phyloP scores from a whole-genome alignment of 768 basidiomycete genomes.

The Podaxis sp. region DNA sequence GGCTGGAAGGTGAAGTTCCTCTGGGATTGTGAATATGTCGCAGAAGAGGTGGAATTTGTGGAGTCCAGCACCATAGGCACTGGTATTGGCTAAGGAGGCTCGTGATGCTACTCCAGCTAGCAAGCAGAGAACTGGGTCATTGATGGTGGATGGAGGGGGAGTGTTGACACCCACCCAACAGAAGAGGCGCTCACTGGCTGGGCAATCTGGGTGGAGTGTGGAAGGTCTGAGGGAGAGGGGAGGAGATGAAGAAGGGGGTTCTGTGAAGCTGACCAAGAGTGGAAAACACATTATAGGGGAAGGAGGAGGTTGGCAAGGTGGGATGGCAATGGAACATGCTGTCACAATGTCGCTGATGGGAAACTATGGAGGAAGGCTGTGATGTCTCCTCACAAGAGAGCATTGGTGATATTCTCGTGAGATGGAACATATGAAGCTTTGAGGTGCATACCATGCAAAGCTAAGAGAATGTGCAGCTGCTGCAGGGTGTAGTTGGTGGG shows the following conservation, averaged over 20 bases:
- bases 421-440: no score
- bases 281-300: no score
- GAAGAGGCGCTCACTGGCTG: neutral
- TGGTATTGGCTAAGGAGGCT: neutral
- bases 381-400: constrained; percentile 16
- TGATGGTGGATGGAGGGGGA: constrained; percentile 21
- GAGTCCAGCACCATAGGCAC: constrained; percentile 23
- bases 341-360: neutral
- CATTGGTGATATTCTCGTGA: constrained; percentile 15
- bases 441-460: no score
- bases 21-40: constrained; percentile 30
- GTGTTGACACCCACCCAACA: constrained; percentile 32
- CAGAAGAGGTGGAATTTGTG: constrained; percentile 22
- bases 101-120: neutral
- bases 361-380: constrained; percentile 18
- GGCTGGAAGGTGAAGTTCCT: constrained; percentile 24
- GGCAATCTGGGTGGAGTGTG: constrained; percentile 20
- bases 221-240: constrained; percentile 17
- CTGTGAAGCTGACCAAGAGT: no score
- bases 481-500: no score
- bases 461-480: no score
- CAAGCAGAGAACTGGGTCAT: constrained; percentile 17
- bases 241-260: neutral
- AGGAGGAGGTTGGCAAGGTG: no score
- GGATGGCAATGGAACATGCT: no score